A percentile compares a stretch with the other conserved stretches of the same genome.
Conservation (phyloP, 352 stramenopile species). For the Pythium monospermum region DNA sequence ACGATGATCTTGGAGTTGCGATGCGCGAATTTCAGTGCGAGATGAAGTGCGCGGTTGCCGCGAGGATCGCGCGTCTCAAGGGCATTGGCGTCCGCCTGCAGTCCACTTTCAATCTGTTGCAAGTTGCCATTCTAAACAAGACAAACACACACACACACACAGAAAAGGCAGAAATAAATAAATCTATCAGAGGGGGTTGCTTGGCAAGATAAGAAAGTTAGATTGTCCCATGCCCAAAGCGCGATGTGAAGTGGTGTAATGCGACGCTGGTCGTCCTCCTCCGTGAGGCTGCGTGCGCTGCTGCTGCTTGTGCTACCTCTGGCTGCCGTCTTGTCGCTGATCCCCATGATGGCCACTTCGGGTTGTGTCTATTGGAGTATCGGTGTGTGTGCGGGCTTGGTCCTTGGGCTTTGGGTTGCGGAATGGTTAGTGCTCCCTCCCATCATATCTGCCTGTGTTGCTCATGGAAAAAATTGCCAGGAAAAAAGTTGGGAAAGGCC, state of each 20-base stretch:
- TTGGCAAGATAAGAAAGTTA: too few relatives aligned
- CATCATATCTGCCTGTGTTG: too few relatives aligned
- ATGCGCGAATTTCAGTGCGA: constrained; percentile 67
- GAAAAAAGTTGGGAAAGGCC: too few relatives aligned
- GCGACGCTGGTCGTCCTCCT: background rate
- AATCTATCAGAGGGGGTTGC: too few relatives aligned
- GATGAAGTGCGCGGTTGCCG: constrained; percentile 58
- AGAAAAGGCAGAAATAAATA: too few relatives aligned
- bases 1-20: constrained; percentile 49
- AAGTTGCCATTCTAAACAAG: constrained; percentile 64
- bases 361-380: too few relatives aligned
- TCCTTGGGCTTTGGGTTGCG: too few relatives aligned
- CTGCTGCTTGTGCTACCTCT: background rate
- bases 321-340: background rate
- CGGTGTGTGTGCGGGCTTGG: too few relatives aligned
- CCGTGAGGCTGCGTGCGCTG: background rate
- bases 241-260: constrained; percentile 49
- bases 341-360: too few relatives aligned
- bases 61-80: constrained; percentile 47
- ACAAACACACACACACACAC: too few relatives aligned
- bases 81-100: constrained; percentile 23
- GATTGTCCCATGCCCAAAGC: constrained; percentile 42
- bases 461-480: too few relatives aligned
- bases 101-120: constrained; percentile 39
- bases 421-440: too few relatives aligned